phyloP scores from a whole-genome alignment of 140 eudicot species.

The Anethum foeniculum region DNA sequence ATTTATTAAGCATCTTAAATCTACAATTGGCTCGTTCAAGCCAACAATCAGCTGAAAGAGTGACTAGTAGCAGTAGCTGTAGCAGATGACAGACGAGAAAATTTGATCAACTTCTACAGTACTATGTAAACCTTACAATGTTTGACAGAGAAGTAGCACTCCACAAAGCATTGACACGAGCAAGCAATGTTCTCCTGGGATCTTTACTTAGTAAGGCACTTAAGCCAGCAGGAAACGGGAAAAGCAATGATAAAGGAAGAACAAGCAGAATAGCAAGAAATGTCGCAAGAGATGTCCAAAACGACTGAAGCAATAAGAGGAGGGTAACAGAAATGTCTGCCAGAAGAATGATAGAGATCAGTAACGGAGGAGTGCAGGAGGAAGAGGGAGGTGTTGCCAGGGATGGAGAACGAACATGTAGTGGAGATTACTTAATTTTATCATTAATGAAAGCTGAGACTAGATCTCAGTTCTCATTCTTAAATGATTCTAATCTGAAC shows the following conservation, averaged over 20 bases:
- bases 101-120: background rate
- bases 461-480: too few relatives aligned
- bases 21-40: background rate
- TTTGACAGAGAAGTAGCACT: conserved; percentile 73
- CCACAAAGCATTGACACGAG: conserved; percentile 93
- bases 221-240: conserved; percentile 91
- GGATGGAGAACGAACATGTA: too few relatives aligned
- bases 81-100: background rate
- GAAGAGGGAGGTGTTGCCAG: too few relatives aligned
- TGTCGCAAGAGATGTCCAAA: conserved; percentile 82
- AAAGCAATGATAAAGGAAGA: conserved; percentile 82
- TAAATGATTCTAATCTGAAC: too few relatives aligned
- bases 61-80: background rate
- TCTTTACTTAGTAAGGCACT: conserved; percentile 84
- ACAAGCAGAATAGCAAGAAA: conserved; percentile 79
- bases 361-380: conserved; percentile 27
- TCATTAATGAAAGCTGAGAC: too few relatives aligned
- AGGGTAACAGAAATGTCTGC: conserved; percentile 75
- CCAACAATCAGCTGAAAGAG: background rate
- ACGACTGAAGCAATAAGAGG: conserved; percentile 63
- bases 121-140: conserved; percentile 41
- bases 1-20: background rate
- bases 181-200: conserved; percentile 72
- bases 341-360: conserved; percentile 69
- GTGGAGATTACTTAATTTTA: too few relatives aligned